Conservation (phyloP, 768 basidiomycete species). For the Kwoniella heveanensis region DNA sequence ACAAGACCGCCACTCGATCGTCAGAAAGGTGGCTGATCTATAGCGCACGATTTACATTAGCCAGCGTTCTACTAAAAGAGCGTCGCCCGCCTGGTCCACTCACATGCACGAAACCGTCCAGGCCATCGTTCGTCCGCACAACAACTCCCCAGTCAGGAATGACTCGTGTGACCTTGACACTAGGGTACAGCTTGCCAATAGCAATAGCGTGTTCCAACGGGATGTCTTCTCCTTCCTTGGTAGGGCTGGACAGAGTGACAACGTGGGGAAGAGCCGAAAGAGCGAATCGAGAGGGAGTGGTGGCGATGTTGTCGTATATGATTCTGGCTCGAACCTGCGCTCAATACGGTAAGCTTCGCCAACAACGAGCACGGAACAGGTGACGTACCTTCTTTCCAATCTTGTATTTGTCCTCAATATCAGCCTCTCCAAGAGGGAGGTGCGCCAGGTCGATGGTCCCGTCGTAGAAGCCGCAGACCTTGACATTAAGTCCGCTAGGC, state of each 20-base stretch:
- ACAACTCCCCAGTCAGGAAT: conserved; percentile 81
- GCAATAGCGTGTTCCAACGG: conserved; percentile 66
- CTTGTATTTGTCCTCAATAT: conserved; percentile 56
- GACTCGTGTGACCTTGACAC: conserved; percentile 71
- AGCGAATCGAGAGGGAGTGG: conserved; percentile 79
- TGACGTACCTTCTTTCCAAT: conserved; percentile 56
- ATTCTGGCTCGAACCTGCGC: conserved; percentile 67
- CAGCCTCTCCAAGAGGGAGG: conserved; percentile 60
- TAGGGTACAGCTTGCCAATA: conserved; percentile 71
- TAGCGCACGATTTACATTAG: background rate
- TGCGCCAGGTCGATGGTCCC: conserved; percentile 86
- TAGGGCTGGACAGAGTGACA: conserved; percentile 60
- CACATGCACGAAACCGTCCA: conserved; percentile 86
- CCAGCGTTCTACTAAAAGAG: conserved; percentile 3
- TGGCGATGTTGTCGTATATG: conserved; percentile 71
- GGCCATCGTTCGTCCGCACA: conserved; percentile 65
- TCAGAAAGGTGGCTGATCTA: conserved; percentile 95
- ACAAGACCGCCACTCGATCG: conserved; percentile 79
- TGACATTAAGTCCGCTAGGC: conserved; percentile 76
- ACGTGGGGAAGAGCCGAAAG: conserved; percentile 75
- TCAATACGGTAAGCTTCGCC: too few species aligned
- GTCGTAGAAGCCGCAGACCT: conserved; percentile 87
- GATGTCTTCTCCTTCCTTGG: conserved; percentile 30
- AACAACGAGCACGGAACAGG: too few species aligned
- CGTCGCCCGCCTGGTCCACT: conserved; percentile 56